phyloP scores from a whole-genome alignment of 495 filamentous ascomycete species.

The Daldinia grandis region DNA sequence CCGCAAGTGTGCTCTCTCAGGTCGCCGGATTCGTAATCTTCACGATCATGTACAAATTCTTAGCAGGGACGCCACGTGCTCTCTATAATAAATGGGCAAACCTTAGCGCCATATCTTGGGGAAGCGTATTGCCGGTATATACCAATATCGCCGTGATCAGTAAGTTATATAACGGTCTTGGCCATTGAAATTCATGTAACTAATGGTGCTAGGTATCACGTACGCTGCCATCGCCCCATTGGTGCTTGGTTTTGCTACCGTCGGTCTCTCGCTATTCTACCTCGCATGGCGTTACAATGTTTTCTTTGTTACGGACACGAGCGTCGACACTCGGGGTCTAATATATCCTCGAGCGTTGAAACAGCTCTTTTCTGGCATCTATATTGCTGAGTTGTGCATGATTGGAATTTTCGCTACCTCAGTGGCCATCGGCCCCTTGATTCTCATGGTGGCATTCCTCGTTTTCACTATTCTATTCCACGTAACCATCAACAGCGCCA shows the following conservation, averaged over 20 bases:
- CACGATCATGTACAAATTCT: constrained; percentile 74
- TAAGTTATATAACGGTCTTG: constrained; percentile 39
- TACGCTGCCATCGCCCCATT: constrained; percentile 93
- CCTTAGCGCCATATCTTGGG: constrained; percentile 78
- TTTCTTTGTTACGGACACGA: constrained; percentile 85
- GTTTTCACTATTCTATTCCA: constrained; percentile 86
- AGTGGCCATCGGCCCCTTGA: constrained; percentile 74
- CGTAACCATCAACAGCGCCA: constrained; percentile 76
- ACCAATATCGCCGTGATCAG: constrained; percentile 89
- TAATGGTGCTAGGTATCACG: constrained; percentile 66
- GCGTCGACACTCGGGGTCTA: constrained; percentile 90
- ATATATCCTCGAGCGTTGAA: constrained; percentile 90
- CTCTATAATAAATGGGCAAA: constrained; percentile 68
- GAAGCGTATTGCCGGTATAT: constrained; percentile 85
- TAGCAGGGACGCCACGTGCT: constrained; percentile 65
- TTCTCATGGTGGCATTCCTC: constrained; percentile 85
- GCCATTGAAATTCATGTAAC: constrained; percentile 18
- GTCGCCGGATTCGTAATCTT: constrained; percentile 80
- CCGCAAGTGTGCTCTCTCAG: constrained; percentile 77
- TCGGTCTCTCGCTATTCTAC: constrained; percentile 89
- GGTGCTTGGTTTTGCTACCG: constrained; percentile 83
- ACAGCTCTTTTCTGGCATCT: constrained; percentile 88
- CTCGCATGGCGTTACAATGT: constrained; percentile 95
- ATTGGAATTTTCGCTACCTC: constrained; percentile 88
- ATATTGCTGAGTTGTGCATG: constrained; percentile 84